Evolutionary conservation across 805 yeast genomes (phyloP).

Genomic region (Aciculoconidium aculeatum): DNA sequence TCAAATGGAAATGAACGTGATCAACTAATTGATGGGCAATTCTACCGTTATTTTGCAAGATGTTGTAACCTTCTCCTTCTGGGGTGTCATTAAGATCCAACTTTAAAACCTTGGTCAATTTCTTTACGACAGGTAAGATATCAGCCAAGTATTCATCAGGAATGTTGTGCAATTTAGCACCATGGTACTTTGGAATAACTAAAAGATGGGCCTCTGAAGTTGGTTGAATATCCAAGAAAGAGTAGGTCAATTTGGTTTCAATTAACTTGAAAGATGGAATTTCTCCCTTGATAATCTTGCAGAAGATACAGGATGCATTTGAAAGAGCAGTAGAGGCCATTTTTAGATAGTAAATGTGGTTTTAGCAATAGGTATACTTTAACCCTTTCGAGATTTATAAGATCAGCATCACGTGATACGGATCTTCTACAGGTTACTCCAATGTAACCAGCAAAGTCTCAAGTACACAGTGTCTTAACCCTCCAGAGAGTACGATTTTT

Average conservation of each 20-base stretch:
- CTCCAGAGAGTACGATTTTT: too few relatives aligned
- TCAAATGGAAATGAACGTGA: constrained; percentile 95
- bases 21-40: constrained; percentile 95
- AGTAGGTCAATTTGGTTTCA: constrained; percentile 76
- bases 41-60: constrained; percentile 89
- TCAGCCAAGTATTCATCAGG: constrained; percentile 91
- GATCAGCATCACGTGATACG: too few relatives aligned
- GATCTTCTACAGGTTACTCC: too few relatives aligned
- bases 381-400: too few relatives aligned
- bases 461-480: too few relatives aligned
- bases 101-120: constrained; percentile 67
- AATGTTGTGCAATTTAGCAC: constrained; percentile 84
- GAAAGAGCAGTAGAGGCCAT: constrained; percentile 16
- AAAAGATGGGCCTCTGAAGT: constrained; percentile 83
- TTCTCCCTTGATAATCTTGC: constrained; percentile 93
- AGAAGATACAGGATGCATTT: constrained; percentile 76
- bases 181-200: constrained; percentile 90
- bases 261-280: constrained; percentile 88
- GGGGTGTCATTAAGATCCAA: constrained; percentile 57
- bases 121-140: constrained; percentile 82
- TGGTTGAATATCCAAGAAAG: constrained; percentile 93
- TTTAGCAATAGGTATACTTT: too few relatives aligned
- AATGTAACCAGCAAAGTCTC: too few relatives aligned
- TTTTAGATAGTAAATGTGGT: constrained; percentile 1
- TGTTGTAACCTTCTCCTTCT: constrained; percentile 73